phyloP scores from a whole-genome alignment of 768 basidiomycete genomes.

The Cubamyces lactineus region DNA sequence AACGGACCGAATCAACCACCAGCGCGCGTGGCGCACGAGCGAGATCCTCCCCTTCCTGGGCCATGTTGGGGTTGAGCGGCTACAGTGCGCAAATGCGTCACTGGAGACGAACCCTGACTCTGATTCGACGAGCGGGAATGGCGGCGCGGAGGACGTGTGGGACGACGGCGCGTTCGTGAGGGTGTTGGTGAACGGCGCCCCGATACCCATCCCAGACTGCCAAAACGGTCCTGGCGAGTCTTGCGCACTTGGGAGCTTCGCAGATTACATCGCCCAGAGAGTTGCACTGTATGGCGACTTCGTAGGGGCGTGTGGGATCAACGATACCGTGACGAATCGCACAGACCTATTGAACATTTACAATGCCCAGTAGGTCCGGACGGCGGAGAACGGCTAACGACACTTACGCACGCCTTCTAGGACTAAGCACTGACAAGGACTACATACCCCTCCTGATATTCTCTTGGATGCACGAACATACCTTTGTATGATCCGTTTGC shows the following conservation, averaged over 20 bases:
- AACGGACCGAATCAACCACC: conserved; percentile 27
- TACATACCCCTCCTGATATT: too few species aligned
- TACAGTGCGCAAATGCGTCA: conserved; percentile 19
- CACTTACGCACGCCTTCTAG: not conserved
- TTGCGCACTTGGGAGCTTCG: conserved; percentile 18
- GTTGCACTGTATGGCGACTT: conserved; percentile 21
- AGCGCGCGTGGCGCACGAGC: conserved; percentile 26
- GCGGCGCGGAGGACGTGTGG: conserved; percentile 7
- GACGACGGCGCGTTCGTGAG: conserved; percentile 13
- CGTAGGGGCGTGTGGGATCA: conserved; percentile 23
- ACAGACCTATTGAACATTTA: conserved; percentile 21
- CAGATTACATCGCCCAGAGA: conserved; percentile 8
- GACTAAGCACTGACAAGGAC: not conserved
- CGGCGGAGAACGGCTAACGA: not conserved
- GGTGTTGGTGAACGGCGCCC: conserved; percentile 23
- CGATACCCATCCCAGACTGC: conserved; percentile 23
- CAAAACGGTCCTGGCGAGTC: conserved; percentile 20
- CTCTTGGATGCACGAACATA: too few species aligned
- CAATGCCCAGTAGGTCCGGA: not conserved
- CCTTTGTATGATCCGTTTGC: too few species aligned
- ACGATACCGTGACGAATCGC: conserved; percentile 20
- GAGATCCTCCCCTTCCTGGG: conserved; percentile 24
- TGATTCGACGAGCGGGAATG: not conserved
- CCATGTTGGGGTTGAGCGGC: conserved; percentile 22
- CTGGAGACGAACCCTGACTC: not conserved